Evolutionary conservation across 2,329 filamentous ascomycete genomes (phyloP), one percentile per base, ranked within the genome.

Genomic region (Alternaria sp.): DNA sequence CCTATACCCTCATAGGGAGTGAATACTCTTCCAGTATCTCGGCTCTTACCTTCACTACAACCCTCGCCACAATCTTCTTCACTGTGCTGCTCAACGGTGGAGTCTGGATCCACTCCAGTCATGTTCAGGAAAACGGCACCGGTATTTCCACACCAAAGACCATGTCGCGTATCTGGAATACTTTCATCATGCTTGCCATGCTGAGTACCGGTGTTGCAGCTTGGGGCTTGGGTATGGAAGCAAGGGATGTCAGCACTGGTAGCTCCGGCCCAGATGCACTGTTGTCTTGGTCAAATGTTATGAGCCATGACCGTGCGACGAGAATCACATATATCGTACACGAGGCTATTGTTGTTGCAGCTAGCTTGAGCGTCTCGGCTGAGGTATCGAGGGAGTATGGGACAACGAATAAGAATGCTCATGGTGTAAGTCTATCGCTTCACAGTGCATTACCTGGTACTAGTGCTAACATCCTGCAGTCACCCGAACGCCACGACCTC

Each of bases 111-210:
- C 57, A 60, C 3, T 55, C 57, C 5, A 51, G 38, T 16, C 57
- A 60, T 16, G 47, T 60, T 4, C 57, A 51, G 5, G 47, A 54
- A 22, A 60, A 60, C 28, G 52, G 57, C 7, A 56, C 52, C 0
- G 52, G 57, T 3, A 54, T 49, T 18, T 34, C 30, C 5, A 55
- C 57, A 11, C 57, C 57, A 2, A 46, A 39, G 32, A 44, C 43
- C 4, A 41, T 51, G 9, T 56, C 51, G 7, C 36, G 39, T 6
- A 56, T 60, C 7, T 56, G 52, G 52, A 60, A 60, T 18, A 34
- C 52, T 1, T 51, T 56, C 46, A 56, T 60, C 30, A 56, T 60
- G 57, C 0, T 52, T 6, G 51, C 24, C 7, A 60, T 60, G 57
- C 6, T 60, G 16, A 41, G 51, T 11, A 60, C 57, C 3, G 57